Evolutionary conservation across 1,284 basidiomycete genomes (phyloP).

Genomic region (Coniferiporia sulphurascens): DNA sequence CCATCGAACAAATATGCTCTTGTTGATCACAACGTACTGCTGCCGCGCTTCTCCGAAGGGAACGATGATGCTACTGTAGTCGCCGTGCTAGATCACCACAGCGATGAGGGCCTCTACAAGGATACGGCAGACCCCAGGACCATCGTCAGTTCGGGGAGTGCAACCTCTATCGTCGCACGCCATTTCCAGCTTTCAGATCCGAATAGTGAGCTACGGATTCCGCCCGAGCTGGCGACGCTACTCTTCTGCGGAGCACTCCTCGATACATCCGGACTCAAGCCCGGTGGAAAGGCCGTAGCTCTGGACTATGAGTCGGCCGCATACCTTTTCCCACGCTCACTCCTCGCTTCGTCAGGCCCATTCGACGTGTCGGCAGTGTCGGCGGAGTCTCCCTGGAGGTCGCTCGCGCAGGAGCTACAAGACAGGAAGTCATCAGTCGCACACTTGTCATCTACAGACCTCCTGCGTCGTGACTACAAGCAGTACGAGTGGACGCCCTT

Average conservation of each 20-base stretch:
- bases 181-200: constrained; percentile 36
- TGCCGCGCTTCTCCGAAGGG: constrained; percentile 41
- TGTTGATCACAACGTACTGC: constrained; percentile 85
- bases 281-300: constrained; percentile 67
- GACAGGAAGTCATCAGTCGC: constrained; percentile 67
- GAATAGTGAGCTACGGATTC: constrained; percentile 25
- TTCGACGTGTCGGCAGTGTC: constrained; percentile 5
- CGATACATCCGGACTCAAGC: constrained; percentile 77
- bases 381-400: constrained; percentile 37
- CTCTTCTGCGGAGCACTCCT: constrained; percentile 77
- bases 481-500: constrained; percentile 58
- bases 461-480: constrained; percentile 91
- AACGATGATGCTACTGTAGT: constrained; percentile 50
- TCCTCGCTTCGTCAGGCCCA: constrained; percentile 24
- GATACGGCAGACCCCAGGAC: constrained; percentile 62
- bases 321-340: constrained; percentile 51
- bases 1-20: constrained; percentile 69
- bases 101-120: constrained; percentile 71
- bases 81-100: constrained; percentile 91
- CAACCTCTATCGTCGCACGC: constrained; percentile 69
- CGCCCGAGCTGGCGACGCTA: constrained; percentile 67
- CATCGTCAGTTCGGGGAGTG: constrained; percentile 65
- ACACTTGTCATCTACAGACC: constrained; percentile 66
- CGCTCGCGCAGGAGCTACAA: constrained; percentile 48
- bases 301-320: constrained; percentile 58